These are phyloP conservation scores for Nidularia pulvinata DNA, from an alignment of 768 basidiomycete genomes.

Conservation along the genomic window DNA sequence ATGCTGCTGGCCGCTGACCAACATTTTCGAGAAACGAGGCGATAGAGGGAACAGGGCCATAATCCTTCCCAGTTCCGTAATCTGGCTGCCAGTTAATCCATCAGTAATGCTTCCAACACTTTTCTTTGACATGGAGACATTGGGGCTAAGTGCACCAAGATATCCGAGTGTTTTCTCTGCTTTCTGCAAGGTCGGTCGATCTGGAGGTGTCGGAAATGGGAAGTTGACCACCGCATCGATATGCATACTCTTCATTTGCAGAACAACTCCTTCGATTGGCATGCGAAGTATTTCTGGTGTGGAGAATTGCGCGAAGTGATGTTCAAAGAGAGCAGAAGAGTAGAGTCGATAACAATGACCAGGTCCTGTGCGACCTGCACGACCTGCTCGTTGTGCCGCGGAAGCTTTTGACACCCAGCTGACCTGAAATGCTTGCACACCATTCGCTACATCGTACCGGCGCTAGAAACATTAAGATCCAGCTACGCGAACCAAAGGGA, in stretches of 20 bases:
- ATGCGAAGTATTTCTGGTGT: constrained; percentile 93
- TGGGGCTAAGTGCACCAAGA: constrained; percentile 71
- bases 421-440: constrained; percentile 91
- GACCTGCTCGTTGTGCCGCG: constrained; percentile 91
- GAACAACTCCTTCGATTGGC: constrained; percentile 94
- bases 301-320: constrained; percentile 87
- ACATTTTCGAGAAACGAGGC: constrained; percentile 95
- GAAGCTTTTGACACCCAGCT: constrained; percentile 96
- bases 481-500: neutral
- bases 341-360: constrained; percentile 98
- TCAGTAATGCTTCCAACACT: constrained; percentile 7
- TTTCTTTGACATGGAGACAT: constrained; percentile 18
- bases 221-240: constrained; percentile 97
- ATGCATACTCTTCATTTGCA: constrained; percentile 99
- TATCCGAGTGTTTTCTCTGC: constrained; percentile 82
- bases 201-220: constrained; percentile 97
- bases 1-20: constrained; percentile 90
- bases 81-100: constrained; percentile 43
- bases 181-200: constrained; percentile 68
- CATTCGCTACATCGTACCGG: constrained; percentile 75
- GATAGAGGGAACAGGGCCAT: constrained; percentile 96
- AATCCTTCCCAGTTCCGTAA: constrained; percentile 87
- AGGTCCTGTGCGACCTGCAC: constrained; percentile 96
- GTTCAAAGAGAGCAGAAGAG: constrained; percentile 93
- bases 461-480: constrained; percentile 44